Base-by-base conservation (phyloP, 2,329 filamentous ascomycete species). In the Furcasterigmium furcatum region DNA sequence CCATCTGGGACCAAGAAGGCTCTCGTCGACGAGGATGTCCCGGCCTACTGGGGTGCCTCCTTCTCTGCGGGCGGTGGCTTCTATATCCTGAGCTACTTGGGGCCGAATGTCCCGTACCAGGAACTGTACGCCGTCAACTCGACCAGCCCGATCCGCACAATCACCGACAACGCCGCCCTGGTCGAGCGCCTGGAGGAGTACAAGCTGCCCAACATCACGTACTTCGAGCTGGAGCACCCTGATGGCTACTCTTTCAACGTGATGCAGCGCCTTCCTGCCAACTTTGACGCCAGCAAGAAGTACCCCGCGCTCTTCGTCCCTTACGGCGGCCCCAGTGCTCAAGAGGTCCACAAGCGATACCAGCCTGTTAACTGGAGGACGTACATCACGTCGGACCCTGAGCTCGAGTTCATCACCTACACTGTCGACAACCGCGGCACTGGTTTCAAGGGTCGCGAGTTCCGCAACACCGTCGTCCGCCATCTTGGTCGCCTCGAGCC, bases 351-450 rank as follows among this genome's bases (percentile, higher is more conserved):
- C 45, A 85, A 86, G 60, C 56, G 62, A 2, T 85, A 80, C 64
- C 68, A 72, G 45, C 46, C 72, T 0, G 68, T 81, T 21, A 70
- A 71, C 53, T 87, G 79, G 78, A 74, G 75, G 41, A 71, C 77
- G 0, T 88, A 87, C 63, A 76, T 87, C 38, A 68, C 80, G 1
- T 85, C 82, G 0, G 83, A 88, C 53, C 80, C 81, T 0, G 82
- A 87, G 49, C 75, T 87, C 1, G 72, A 85, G 57, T 87, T 80
- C 64, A 77, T 87, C 42, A 78, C 78, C n/a, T 79, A 82, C 62
- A 84, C 78, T 0, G 77, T 88, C 7, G 84, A 88, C 61, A 83
- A 83, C 59, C 80, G 84, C 3, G 84, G 84, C 34, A 87, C 84
- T 0, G 83, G 79, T 0, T 78, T 67, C 64, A 79, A 82, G 52